Evolutionary conservation across 768 basidiomycete genomes (phyloP), one percentile per base, ranked within the genome.

Genomic region (Chalciporus pseudorubinellus): DNA sequence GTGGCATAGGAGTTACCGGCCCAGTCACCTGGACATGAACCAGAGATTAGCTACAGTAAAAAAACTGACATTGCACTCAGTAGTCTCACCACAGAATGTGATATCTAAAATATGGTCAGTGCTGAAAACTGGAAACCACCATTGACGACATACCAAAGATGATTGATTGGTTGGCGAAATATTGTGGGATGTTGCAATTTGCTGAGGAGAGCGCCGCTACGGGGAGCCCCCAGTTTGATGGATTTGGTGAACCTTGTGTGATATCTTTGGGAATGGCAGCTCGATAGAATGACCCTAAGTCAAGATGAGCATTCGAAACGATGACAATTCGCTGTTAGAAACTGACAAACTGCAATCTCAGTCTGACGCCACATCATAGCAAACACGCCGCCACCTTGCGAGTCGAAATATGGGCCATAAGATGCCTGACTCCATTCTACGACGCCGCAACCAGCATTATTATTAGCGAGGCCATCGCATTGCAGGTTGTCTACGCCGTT

Each of bases 291-390:
- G 85, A 89, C 85, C 85, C 89, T 91, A 58, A 31, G 26, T 9
- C 18, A 46, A 44, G 43, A 59, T 20, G 60, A 40, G 12, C 36
- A 51, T 38, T 7, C 19, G 21, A 10, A 43, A 33, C 43, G 19
- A 50, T 1, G n/a, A 29, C 9, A 46, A 31, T 44, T 14, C 14
- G 22, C 21, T 11, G 39, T 21, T 16, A n/a, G 34, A 14, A 33
- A 1, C 88, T 65, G 54, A 91, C 89, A 91, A 56, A 89, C 78
- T 36, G 83, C 79, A 50, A 92, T 89, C 2, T 84, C 83, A 53
- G 74, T 76, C 52, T 83, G 79, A 61, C 92, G 88, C 92, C 92
- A 94, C 59, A 87, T 86, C 88, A 92, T 91, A 1, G 83, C 90
- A 64, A 90, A 93, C 3, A 92, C 83, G 3, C 92, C 92, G 5